These are phyloP conservation scores for Aspergillus nomiae DNA, from an alignment of 2,329 filamentous ascomycete genomes.

Conservation along the genomic window DNA sequence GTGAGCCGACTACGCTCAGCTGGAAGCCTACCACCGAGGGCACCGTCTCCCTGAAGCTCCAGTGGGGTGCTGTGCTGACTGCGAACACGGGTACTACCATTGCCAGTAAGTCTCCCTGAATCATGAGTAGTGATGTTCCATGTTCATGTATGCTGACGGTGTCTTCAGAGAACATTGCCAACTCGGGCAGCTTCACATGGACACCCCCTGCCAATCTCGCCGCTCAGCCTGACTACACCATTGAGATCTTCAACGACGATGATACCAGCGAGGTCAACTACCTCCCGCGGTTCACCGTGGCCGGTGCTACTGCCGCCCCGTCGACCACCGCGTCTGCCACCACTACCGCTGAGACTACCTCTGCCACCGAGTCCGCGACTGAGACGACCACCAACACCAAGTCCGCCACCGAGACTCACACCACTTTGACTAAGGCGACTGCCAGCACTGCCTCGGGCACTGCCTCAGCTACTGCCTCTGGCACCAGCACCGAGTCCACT, in stretches of 20 bases:
- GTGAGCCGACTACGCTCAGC: slow-evolving; percentile 47
- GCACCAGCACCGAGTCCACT: slow-evolving; percentile 11
- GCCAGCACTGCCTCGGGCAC: slow-evolving; percentile 15
- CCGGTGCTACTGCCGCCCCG: slow-evolving; percentile 44
- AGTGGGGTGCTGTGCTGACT: slow-evolving; percentile 46
- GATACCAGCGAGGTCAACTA: slow-evolving; percentile 52
- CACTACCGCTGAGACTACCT: slow-evolving; percentile 20
- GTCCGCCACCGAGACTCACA: slow-evolving; percentile 22
- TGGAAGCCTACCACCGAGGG: slow-evolving; percentile 54
- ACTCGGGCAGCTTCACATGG: slow-evolving; percentile 55
- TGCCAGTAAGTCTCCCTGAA: slow-evolving; percentile 42
- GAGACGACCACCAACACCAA: slow-evolving; percentile 22
- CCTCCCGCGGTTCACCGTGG: slow-evolving; percentile 54
- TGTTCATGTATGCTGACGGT: slow-evolving; percentile 8
- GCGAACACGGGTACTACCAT: slow-evolving; percentile 44
- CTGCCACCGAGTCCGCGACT: slow-evolving; percentile 25
- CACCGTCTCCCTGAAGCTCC: slow-evolving; percentile 55
- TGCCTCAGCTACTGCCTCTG: slow-evolving; percentile 19
- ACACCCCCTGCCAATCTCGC: slow-evolving; percentile 43
- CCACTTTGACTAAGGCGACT: slow-evolving; percentile 23
- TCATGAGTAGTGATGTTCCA: neutral
- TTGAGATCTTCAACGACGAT: slow-evolving; percentile 55
- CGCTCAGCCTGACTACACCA: slow-evolving; percentile 52
- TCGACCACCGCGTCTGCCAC: slow-evolving; percentile 31
- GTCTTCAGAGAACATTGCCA: slow-evolving; percentile 47